Evolutionary conservation across 495 filamentous ascomycete species (phyloP).

Genomic region (Penicillium samsonianum): DNA sequence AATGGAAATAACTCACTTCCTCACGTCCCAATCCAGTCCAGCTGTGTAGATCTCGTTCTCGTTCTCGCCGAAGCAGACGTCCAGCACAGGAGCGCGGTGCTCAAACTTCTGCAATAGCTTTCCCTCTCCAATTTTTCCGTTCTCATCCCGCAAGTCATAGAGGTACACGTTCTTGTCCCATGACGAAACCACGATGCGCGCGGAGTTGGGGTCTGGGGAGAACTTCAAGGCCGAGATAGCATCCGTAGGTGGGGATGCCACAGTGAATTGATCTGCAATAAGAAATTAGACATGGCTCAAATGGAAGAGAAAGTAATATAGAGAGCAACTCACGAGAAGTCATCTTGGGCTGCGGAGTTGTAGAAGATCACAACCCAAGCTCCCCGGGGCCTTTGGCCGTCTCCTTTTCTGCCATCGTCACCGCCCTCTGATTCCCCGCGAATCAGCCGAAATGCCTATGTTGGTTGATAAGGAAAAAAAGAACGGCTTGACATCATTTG

Average conservation of each 20-base stretch:
- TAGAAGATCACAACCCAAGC: constrained; percentile 32
- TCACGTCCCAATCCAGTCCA: constrained; percentile 82
- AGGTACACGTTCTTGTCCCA: constrained; percentile 94
- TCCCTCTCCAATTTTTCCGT: constrained; percentile 55
- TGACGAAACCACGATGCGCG: constrained; percentile 80
- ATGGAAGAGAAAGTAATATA: background rate
- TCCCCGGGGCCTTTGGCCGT: constrained; percentile 20
- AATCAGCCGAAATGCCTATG: too few species aligned
- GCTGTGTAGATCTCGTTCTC: constrained; percentile 83
- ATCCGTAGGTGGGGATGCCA: constrained; percentile 72
- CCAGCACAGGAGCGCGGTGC: constrained; percentile 83
- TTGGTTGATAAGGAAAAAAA: constrained; percentile 26
- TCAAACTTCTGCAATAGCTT: constrained; percentile 70
- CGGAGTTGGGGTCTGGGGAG: constrained; percentile 65
- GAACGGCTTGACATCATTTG: constrained; percentile 4
- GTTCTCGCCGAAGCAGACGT: constrained; percentile 82
- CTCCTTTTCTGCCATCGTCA: constrained; percentile 38
- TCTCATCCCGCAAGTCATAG: constrained; percentile 72
- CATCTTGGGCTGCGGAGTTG: constrained; percentile 32
- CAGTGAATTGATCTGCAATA: constrained; percentile 45
- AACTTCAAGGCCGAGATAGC: constrained; percentile 85
- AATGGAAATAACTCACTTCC: constrained; percentile 52
- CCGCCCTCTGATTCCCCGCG: constrained; percentile 40
- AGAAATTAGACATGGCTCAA: constrained; percentile 16
- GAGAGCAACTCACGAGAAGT: constrained; percentile 37